A percentile compares a stretch with the other conserved stretches of the same genome.
These are phyloP conservation scores for Harrya chromipes DNA, from an alignment of 768 basidiomycete genomes.

Conservation along the genomic window DNA sequence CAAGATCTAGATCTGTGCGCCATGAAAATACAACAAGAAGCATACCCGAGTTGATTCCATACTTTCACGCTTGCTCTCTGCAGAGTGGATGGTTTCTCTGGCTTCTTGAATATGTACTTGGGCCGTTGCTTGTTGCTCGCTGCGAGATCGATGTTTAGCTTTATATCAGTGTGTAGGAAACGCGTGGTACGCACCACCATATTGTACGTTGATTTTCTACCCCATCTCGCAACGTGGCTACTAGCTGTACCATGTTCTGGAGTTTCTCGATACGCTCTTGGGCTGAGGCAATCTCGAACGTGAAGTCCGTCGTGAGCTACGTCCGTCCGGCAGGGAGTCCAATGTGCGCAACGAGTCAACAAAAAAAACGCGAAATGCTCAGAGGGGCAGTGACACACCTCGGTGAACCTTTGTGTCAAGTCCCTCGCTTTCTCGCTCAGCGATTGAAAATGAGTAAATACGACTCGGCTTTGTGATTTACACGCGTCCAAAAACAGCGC, in stretches of 20 bases:
- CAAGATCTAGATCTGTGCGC: neutral
- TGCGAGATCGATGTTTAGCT: neutral
- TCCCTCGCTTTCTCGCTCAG: conserved; percentile 8
- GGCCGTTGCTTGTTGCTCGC: neutral
- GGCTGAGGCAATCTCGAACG: conserved; percentile 2
- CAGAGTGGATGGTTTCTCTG: conserved; percentile 9
- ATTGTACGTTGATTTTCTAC: neutral
- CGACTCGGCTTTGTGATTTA: conserved; percentile 7
- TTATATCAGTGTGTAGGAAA: neutral
- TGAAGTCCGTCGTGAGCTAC: conserved; percentile 14
- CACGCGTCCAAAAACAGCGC: conserved; percentile 4
- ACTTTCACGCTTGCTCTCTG: conserved; percentile 11
- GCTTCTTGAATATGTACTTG: conserved; percentile 11
- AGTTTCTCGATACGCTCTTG: conserved; percentile 3
- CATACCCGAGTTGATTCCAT: conserved; percentile 15
- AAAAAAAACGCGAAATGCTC: neutral
- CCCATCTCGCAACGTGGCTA: neutral
- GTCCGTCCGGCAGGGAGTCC: neutral
- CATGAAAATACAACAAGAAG: neutral
- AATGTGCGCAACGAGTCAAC: no score
- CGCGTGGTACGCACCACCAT: conserved; percentile 5
- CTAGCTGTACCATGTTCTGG: neutral
- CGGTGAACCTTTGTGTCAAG: conserved; percentile 5
- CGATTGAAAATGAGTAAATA: conserved; percentile 2
- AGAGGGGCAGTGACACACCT: neutral